Conservation (phyloP, 2,329 filamentous ascomycete genomes). For the Dothistroma septosporum region DNA sequence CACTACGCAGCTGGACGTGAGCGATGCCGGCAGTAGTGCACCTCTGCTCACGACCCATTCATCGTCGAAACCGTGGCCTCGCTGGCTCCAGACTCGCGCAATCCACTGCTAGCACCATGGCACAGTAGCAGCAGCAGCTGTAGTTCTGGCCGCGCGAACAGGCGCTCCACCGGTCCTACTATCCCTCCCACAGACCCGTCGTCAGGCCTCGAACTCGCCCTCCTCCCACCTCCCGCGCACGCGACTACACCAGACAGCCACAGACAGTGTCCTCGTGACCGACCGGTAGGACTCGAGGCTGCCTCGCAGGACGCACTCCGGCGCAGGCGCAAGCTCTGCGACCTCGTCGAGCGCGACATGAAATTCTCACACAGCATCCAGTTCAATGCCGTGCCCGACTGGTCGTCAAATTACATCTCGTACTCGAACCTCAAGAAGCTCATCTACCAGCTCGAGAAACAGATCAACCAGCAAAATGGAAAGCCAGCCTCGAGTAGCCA, state of each 20-base stretch:
- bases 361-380: slow-evolving; percentile 99
- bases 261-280: not conserved
- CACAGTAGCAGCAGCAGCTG: not conserved
- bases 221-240: slow-evolving; percentile 25
- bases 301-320: slow-evolving; percentile 16
- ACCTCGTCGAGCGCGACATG: slow-evolving; percentile 81
- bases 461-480: slow-evolving; percentile 55
- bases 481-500: slow-evolving; percentile 32
- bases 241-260: not conserved
- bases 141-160: slow-evolving; percentile 4
- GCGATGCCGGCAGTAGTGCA: not conserved
- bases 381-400: slow-evolving; percentile 99
- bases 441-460: slow-evolving; percentile 93
- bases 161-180: not conserved
- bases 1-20: not conserved
- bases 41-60: not conserved
- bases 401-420: slow-evolving; percentile 95
- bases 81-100: not conserved
- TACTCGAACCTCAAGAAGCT: slow-evolving; percentile 99
- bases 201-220: slow-evolving; percentile 27
- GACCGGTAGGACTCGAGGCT: slow-evolving; percentile 8
- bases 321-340: slow-evolving; percentile 57
- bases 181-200: slow-evolving; percentile 4
- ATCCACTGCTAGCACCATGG: not conserved
- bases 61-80: not conserved